Evolutionary conservation across 163 green algal species (phyloP), one percentile per base, ranked within the genome.

Genomic region (Scenedesmus sp.): DNA sequence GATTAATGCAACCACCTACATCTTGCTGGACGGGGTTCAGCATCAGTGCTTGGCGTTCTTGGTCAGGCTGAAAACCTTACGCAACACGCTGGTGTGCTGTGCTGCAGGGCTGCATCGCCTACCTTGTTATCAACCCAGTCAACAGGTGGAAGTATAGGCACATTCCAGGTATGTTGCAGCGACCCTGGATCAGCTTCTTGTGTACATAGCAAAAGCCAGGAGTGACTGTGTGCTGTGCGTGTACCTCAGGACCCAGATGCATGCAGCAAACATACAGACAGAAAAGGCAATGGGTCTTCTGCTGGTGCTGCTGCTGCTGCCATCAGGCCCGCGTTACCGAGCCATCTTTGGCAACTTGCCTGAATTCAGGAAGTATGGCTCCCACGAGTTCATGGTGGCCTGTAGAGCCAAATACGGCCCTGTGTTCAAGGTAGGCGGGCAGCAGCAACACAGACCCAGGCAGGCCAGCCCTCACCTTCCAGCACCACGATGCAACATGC

Each of bases 301-400:
- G n/a, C 26, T 83, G n/a, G 9, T 83, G 74, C 16, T 77, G 16
- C 67, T 77, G 67, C 26, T 82, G 74, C 74, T 54, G 10, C 16
- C 10, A 9, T 20, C 73, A 91, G 87, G 88, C 8, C 88, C 88
- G 2, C 26, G n/a, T 2, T 92, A 90, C 81, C 54, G 82, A 12
- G 46, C 83, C 20, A 64, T 90, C 20, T 86, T 90, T 74, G 89
- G 89, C 66, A 92, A 86, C 83, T 83, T 92, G 52, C n/a, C 82
- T 16, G 89, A 92, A 3, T 82, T 92, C 73, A 81, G n/a, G 3
- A 26, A 66, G 60, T 26, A 86, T 34, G 81, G 81, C n/a, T 64
- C 23, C 23, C 88, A 92, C 76, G 88, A 81, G 77, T 88, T 84
- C 18, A 85, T 92, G 54, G 20, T 52, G 59, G 7, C 4, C 16